Base-by-base conservation (phyloP, 768 basidiomycete genomes). In the Lactifluus hygrophoroides region DNA sequence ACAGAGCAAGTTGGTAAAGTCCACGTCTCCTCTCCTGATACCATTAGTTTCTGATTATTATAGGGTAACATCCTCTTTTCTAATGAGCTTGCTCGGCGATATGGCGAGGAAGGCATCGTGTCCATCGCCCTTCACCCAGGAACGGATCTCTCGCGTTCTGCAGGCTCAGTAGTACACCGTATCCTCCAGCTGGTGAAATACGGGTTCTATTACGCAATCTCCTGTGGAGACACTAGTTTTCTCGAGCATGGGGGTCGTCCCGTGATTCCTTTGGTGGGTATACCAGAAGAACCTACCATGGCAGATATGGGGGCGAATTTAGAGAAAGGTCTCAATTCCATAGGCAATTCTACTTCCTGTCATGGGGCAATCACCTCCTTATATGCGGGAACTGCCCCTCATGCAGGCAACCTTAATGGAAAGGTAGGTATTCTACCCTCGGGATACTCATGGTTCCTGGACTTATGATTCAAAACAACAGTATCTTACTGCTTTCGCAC, bases 41-140 rank as follows among this genome's bases (percentile, higher is more conserved):
- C 16, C 6, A 44, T n/a, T 3, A 7, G 3, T 10, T 23, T 13
- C 47, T 47, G 3, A 37, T 44, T 10, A n/a, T n/a, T 19, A 17
- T 23, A 64, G 63, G 61, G 61, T 0, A 70, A 67, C 44, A 60
- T 71, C 11, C 45, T 71, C 27, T 54, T 67, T 37, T 59, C 68
- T 4, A 63, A 63, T 28, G 68, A 68, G 49, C 61, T 71, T 34
- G 68, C 65, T 1, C 45, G 65, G 16, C 63, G 66, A 32, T 66
- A 67, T 48, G 66, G 61, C 2, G 64, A 58, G 43, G 58, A 66
- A 5, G 40, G 40, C 44, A 62, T 71, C 38, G 64, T 68, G 2
- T 64, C 68, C 3, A 66, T 42, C 32, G 49, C 52, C 21, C 32
- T 62, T 19, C 19, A 54, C 19, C 23, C 52, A 14, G 61, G 58